These are phyloP conservation scores for Xylaria longipes DNA, from an alignment of 495 filamentous ascomycete genomes.

Conservation along the genomic window DNA sequence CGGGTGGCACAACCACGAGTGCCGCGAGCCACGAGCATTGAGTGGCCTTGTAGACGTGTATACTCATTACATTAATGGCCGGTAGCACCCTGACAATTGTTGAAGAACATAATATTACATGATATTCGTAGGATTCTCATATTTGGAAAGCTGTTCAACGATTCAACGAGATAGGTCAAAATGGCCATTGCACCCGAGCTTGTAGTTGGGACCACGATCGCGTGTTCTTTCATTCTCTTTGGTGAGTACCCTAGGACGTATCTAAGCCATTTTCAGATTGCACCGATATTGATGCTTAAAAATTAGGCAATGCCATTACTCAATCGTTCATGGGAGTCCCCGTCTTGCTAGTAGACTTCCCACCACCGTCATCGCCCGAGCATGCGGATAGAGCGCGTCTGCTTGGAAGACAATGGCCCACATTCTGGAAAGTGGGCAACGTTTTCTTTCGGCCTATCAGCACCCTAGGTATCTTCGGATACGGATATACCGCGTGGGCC, in stretches of 20 bases:
- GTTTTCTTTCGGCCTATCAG: constrained; percentile 57
- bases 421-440: constrained; percentile 56
- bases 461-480: constrained; percentile 54
- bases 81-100: background rate
- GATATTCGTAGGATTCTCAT: background rate
- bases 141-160: background rate
- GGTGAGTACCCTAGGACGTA: constrained; percentile 34
- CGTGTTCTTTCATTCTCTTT: constrained; percentile 54
- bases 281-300: background rate
- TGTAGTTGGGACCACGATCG: constrained; percentile 46
- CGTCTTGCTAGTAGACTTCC: constrained; percentile 55
- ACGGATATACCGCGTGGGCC: constrained; percentile 46
- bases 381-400: constrained; percentile 47
- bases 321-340: constrained; percentile 60
- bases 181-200: constrained; percentile 34
- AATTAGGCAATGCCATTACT: constrained; percentile 56
- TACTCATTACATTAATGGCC: constrained; percentile 5
- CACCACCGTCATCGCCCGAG: constrained; percentile 44
- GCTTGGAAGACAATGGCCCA: constrained; percentile 55
- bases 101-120: background rate
- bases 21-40: background rate
- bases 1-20: background rate
- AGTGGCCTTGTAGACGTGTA: background rate
- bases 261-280: background rate
- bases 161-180: background rate